Percentiles rank a stretch among this genome's conserved stretches.
Conservation (phyloP, 1,284 basidiomycete species). For the Rhodotorula sp. region DNA sequence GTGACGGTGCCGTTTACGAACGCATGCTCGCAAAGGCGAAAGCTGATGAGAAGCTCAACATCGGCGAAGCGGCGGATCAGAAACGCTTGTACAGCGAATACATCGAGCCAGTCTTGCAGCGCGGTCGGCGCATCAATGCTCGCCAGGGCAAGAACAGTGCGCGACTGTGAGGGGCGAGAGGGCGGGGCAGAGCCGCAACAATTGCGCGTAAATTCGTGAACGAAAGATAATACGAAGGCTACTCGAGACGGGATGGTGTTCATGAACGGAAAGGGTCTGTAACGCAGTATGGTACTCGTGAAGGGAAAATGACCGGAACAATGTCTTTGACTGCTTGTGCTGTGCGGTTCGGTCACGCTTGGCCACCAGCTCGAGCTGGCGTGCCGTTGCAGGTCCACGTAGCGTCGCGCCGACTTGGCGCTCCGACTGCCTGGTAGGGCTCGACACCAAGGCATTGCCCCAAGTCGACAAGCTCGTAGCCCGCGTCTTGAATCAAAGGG, state of each 20-base stretch:
- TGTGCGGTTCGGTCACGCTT: neutral
- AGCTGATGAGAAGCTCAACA: slow-evolving; percentile 28
- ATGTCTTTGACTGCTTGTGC: too few species aligned
- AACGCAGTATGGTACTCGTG: too few species aligned
- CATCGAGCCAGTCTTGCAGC: slow-evolving; percentile 27
- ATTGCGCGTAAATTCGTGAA: neutral
- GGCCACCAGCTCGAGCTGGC: neutral
- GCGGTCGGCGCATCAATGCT: slow-evolving; percentile 11
- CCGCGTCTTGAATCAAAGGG: slow-evolving; percentile 31
- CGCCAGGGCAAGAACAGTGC: too few species aligned
- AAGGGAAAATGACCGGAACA: too few species aligned
- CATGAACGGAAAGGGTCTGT: too few species aligned
- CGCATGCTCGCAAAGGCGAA: slow-evolving; percentile 32
- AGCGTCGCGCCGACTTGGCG: slow-evolving; percentile 33
- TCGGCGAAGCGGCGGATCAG: slow-evolving; percentile 17
- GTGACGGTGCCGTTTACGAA: slow-evolving; percentile 39
- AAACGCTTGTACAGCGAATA: slow-evolving; percentile 23
- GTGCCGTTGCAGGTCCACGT: slow-evolving; percentile 33
- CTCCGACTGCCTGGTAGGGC: slow-evolving; percentile 40
- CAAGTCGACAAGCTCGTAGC: slow-evolving; percentile 40
- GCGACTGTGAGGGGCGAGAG: neutral
- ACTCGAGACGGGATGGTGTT: too few species aligned
- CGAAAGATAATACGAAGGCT: too few species aligned
- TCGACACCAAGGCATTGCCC: slow-evolving; percentile 39
- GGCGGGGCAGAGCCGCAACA: neutral